Evolutionary conservation across 768 basidiomycete genomes (phyloP).

Genomic region (Sporobolomyces pararoseus): DNA sequence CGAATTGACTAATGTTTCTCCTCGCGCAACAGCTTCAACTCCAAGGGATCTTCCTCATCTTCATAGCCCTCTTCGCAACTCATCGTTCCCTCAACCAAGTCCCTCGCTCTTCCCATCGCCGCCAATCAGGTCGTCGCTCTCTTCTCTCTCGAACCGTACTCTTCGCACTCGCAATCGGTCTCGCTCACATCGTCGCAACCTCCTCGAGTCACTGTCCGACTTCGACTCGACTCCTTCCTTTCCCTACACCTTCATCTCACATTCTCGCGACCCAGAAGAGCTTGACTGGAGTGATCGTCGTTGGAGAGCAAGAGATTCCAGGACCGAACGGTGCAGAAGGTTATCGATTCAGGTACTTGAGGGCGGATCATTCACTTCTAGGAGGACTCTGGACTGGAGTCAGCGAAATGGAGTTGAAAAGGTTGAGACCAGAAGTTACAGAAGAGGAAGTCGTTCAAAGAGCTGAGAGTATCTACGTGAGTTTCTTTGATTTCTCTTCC

Average conservation of each 20-base stretch:
- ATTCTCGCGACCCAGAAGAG: slow-evolving; percentile 67
- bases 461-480: slow-evolving; percentile 46
- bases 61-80: slow-evolving; percentile 14
- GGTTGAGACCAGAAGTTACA: slow-evolving; percentile 54
- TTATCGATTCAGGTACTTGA: slow-evolving; percentile 53
- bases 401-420: slow-evolving; percentile 52
- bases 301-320: slow-evolving; percentile 60
- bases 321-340: slow-evolving; percentile 17
- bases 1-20: neutral
- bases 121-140: neutral
- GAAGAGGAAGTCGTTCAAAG: slow-evolving; percentile 26
- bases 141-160: neutral
- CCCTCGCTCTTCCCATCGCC: neutral
- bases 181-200: slow-evolving; percentile 11
- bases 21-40: slow-evolving; percentile 22
- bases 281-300: slow-evolving; percentile 74
- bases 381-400: slow-evolving; percentile 66
- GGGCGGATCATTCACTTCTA: slow-evolving; percentile 59
- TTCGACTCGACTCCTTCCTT: neutral
- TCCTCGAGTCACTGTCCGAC: slow-evolving; percentile 19
- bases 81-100: neutral
- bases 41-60: slow-evolving; percentile 26
- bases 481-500: too few relatives aligned
- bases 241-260: slow-evolving; percentile 41
- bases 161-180: slow-evolving; percentile 10